Evolutionary conservation across 108 stramenopile species (phyloP).

Genomic region (Schizochytrium sp.): DNA sequence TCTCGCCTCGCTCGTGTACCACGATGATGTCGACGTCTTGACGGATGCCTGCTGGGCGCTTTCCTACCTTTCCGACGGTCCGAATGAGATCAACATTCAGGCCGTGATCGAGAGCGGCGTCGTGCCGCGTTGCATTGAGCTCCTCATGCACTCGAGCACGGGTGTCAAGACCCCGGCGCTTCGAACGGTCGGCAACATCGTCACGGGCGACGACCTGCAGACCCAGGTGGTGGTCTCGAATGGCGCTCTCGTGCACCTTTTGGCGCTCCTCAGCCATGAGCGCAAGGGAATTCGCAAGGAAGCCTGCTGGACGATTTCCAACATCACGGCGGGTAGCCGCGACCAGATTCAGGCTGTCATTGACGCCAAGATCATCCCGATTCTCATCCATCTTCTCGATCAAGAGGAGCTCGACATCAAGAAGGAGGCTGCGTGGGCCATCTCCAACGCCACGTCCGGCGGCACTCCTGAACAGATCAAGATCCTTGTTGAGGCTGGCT

Average conservation of each 20-base stretch:
- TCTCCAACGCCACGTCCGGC: conserved; percentile 94
- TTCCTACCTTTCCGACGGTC: conserved; percentile 85
- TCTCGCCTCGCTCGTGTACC: conserved; percentile 82
- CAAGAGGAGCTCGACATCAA: conserved; percentile 95
- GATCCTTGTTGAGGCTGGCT: conserved; percentile 81
- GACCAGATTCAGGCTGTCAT: conserved; percentile 95
- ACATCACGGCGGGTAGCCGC: conserved; percentile 95
- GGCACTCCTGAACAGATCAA: conserved; percentile 86
- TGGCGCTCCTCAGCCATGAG: conserved; percentile 75
- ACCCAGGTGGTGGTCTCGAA: conserved; percentile 91
- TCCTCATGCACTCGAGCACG: conserved; percentile 77
- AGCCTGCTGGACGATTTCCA: conserved; percentile 98
- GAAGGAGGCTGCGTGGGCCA: conserved; percentile 98
- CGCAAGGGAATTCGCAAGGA: conserved; percentile 98
- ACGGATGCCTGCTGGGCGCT: conserved; percentile 99
- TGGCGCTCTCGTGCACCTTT: conserved; percentile 80
- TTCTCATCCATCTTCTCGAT: conserved; percentile 76
- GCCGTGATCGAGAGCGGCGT: conserved; percentile 97
- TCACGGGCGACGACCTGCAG: conserved; percentile 88
- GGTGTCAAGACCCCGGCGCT: conserved; percentile 94
- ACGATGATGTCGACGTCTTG: conserved; percentile 89
- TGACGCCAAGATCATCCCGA: conserved; percentile 84
- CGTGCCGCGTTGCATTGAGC: conserved; percentile 80
- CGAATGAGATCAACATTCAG: conserved; percentile 88
- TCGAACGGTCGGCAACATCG: conserved; percentile 95